Percentiles rank a stretch among this genome's conserved stretches.
Evolutionary conservation across 441 rosid genomes (phyloP).

Genomic region (Arabidopsis lyrata): DNA sequence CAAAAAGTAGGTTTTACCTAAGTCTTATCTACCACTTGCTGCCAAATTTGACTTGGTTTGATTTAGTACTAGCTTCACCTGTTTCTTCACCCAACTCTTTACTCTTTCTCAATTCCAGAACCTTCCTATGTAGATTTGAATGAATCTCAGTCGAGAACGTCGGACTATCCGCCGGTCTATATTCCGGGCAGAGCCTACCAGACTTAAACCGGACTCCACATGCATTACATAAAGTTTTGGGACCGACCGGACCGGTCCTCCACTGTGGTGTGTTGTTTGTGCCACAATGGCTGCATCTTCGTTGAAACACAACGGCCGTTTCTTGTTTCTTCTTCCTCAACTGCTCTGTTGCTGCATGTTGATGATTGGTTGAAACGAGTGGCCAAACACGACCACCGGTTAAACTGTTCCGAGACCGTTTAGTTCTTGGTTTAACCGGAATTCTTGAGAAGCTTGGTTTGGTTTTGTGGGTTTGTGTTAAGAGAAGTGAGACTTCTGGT

Average conservation of each 20-base stretch:
- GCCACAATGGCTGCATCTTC: slow-evolving; percentile 95
- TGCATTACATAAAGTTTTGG: slow-evolving; percentile 92
- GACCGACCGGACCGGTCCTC: slow-evolving; percentile 95
- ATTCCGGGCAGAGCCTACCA: slow-evolving; percentile 87
- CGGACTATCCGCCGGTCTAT: slow-evolving; percentile 95
- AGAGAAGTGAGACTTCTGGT: slow-evolving; percentile 48
- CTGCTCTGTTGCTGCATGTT: slow-evolving; percentile 45
- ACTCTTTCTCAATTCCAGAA: slow-evolving; percentile 83
- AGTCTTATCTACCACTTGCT: slow-evolving; percentile 41
- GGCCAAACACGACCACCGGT: slow-evolving; percentile 70
- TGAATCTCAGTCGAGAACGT: slow-evolving; percentile 81
- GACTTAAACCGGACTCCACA: slow-evolving; percentile 96
- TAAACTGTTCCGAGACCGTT: slow-evolving; percentile 56
- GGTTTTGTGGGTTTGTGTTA: slow-evolving; percentile 35
- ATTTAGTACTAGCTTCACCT: slow-evolving; percentile 33
- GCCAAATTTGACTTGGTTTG: slow-evolving; percentile 53
- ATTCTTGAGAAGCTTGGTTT: slow-evolving; percentile 56
- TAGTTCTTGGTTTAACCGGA: slow-evolving; percentile 87
- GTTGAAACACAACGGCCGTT: slow-evolving; percentile 39
- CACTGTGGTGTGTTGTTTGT: slow-evolving; percentile 97
- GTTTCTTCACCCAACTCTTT: slow-evolving; percentile 58
- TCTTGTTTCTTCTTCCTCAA: slow-evolving; percentile 52
- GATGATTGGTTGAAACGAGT: slow-evolving; percentile 57
- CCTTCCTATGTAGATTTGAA: slow-evolving; percentile 92
- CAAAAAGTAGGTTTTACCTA: slow-evolving; percentile 46